Conservation (phyloP, 208 protist species). For the Acanthamoeba lenticulata region DNA sequence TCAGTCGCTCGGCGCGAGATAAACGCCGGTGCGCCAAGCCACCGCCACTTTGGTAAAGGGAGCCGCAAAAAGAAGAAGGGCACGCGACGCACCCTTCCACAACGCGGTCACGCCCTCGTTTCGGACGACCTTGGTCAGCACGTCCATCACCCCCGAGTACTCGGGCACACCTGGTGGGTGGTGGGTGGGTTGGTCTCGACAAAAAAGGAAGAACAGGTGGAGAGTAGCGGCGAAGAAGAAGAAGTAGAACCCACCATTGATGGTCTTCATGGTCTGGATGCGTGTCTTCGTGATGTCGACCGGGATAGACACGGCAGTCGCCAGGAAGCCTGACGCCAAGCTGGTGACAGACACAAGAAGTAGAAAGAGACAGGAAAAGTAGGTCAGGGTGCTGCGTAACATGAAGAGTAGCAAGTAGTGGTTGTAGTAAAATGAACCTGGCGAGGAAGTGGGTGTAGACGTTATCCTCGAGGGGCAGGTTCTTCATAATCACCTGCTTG, state of each 20-base stretch:
- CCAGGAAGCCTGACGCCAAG: constrained; percentile 71
- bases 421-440: not conserved
- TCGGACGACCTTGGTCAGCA: constrained; percentile 8
- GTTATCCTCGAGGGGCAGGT: not conserved
- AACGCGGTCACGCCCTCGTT: constrained; percentile 27
- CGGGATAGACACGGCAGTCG: constrained; percentile 75
- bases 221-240: not conserved
- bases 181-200: no score
- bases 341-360: not conserved
- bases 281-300: constrained; percentile 82
- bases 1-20: not conserved
- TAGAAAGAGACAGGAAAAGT: not conserved
- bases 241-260: not conserved
- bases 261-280: constrained; percentile 74
- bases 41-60: no score
- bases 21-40: no score
- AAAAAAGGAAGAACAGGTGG: not conserved
- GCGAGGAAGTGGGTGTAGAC: constrained; percentile 20
- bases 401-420: not conserved
- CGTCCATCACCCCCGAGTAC: constrained; percentile 16
- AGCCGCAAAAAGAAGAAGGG: not conserved
- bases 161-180: not conserved
- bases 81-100: not conserved
- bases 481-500: constrained; percentile 73
- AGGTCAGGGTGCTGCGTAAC: constrained; percentile 11